Percentiles rank a stretch among this genome's conserved stretches.
Evolutionary conservation across 345 rosid species (phyloP).

Genomic region (Toxicodendron radicans): DNA sequence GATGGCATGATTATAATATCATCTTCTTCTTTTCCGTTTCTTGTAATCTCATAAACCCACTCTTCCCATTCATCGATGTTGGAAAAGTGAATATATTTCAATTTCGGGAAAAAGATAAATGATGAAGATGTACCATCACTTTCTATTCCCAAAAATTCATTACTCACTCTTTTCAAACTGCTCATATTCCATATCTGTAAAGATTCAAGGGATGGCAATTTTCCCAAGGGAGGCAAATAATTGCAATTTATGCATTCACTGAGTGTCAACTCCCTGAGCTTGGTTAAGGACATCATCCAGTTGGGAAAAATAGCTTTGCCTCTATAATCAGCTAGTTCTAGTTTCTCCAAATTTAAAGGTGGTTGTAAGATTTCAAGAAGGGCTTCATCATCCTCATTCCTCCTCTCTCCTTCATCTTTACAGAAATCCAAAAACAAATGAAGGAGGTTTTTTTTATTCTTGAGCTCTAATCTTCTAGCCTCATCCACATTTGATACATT

Average conservation of each 20-base stretch:
- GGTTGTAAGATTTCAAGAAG: not conserved
- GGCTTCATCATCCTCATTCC: not conserved
- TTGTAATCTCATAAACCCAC: not conserved
- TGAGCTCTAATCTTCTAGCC: too few relatives aligned
- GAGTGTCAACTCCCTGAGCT: not conserved
- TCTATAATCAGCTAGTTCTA: not conserved
- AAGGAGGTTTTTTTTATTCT: too few relatives aligned
- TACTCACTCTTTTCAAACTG: not conserved
- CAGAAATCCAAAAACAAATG: too few relatives aligned
- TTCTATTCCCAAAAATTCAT: slow-evolving; percentile 2
- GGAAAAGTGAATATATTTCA: too few relatives aligned
- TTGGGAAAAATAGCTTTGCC: not conserved
- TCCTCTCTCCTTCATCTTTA: not conserved
- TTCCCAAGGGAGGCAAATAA: not conserved
- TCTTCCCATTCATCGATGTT: not conserved
- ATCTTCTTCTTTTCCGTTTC: not conserved
- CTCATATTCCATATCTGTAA: not conserved
- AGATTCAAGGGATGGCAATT: not conserved
- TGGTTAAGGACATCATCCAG: not conserved
- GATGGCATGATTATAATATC: not conserved
- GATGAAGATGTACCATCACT: not conserved
- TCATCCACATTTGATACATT: too few relatives aligned
- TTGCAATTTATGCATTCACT: not conserved
- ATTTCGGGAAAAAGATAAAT: not conserved
- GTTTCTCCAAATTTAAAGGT: not conserved